Evolutionary conservation across 257 asterid species (phyloP).

Genomic region (Gynochthodes officinalis): DNA sequence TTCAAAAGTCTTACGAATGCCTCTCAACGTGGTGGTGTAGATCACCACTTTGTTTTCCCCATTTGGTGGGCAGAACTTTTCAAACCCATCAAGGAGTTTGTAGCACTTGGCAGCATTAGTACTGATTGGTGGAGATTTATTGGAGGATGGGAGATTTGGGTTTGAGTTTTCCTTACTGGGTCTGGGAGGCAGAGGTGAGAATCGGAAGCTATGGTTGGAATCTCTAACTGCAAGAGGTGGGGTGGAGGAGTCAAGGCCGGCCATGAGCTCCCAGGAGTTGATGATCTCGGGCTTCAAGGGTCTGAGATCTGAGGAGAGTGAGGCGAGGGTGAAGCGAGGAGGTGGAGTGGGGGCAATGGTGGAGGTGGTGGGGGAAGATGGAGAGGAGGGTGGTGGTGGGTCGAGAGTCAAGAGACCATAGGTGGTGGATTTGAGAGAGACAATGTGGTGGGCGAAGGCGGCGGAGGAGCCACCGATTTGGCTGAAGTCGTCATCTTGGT

Average conservation of each 20-base stretch:
- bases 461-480: constrained; percentile 65
- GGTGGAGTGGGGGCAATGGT: constrained; percentile 49
- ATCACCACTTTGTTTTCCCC: constrained; percentile 71
- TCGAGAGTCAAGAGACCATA: constrained; percentile 79
- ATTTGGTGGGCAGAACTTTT: constrained; percentile 61
- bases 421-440: constrained; percentile 92
- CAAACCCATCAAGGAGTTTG: constrained; percentile 35
- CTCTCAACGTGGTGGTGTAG: constrained; percentile 81
- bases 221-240: constrained; percentile 9
- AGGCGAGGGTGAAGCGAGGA: constrained; percentile 59
- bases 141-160: constrained; percentile 23
- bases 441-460: constrained; percentile 89
- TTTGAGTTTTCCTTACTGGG: constrained; percentile 30
- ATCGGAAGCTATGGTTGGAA: constrained; percentile 45
- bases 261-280: constrained; percentile 91
- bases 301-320: constrained; percentile 55
- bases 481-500: constrained; percentile 67
- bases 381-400: constrained; percentile 36
- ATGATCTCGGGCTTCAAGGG: constrained; percentile 52
- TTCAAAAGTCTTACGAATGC: constrained; percentile 83
- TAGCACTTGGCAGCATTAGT: background rate
- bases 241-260: constrained; percentile 69
- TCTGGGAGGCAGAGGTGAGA: constrained; percentile 26
- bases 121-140: background rate
- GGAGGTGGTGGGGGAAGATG: constrained; percentile 18